Percentiles rank a stretch among this genome's conserved stretches.
These are phyloP conservation scores for Penicillium sp. DNA, from an alignment of 2,329 filamentous ascomycete genomes.

Conservation along the genomic window DNA sequence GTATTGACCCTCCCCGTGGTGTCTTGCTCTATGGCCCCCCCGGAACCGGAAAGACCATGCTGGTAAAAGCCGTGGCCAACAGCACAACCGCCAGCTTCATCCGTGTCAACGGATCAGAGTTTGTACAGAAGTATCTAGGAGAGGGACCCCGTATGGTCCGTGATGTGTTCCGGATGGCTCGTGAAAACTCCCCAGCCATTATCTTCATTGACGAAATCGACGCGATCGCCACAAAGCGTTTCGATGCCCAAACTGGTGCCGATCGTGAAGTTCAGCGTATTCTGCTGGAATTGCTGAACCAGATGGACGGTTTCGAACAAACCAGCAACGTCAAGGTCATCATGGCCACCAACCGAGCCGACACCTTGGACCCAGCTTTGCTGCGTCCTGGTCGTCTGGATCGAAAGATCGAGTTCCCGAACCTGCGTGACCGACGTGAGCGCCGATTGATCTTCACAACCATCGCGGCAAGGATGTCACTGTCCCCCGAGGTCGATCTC, in stretches of 20 bases:
- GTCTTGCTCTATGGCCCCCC: conserved; percentile 95
- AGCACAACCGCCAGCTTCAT: conserved; percentile 98
- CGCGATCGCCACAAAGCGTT: conserved; percentile 97
- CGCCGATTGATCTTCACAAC: conserved; percentile 94
- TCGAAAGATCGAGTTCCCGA: conserved; percentile 99
- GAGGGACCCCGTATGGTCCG: conserved; percentile 98
- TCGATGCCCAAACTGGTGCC: conserved; percentile 96
- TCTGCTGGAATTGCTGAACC: conserved; percentile 92
- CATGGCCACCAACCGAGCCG: conserved; percentile 98
- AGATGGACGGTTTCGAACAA: conserved; percentile 99
- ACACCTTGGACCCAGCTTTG: conserved; percentile 92
- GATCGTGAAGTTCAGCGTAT: conserved; percentile 99
- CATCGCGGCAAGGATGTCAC: conserved; percentile 95
- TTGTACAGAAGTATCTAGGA: conserved; percentile 97
- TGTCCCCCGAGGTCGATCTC: conserved; percentile 93
- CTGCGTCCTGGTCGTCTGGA: conserved; percentile 93
- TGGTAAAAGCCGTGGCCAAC: conserved; percentile 97
- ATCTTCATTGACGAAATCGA: conserved; percentile 99
- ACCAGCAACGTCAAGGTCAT: conserved; percentile 99
- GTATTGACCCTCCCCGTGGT: conserved; percentile 92
- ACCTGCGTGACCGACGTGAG: conserved; percentile 86
- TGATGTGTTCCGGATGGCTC: conserved; percentile 98
- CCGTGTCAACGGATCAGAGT: conserved; percentile 95
- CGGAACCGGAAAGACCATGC: conserved; percentile 94
- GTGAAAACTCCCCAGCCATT: conserved; percentile 95